A percentile compares a stretch with the other conserved stretches of the same genome.
phyloP scores from a whole-genome alignment of 805 yeast genomes.

The Nakazawaea ernobii region DNA sequence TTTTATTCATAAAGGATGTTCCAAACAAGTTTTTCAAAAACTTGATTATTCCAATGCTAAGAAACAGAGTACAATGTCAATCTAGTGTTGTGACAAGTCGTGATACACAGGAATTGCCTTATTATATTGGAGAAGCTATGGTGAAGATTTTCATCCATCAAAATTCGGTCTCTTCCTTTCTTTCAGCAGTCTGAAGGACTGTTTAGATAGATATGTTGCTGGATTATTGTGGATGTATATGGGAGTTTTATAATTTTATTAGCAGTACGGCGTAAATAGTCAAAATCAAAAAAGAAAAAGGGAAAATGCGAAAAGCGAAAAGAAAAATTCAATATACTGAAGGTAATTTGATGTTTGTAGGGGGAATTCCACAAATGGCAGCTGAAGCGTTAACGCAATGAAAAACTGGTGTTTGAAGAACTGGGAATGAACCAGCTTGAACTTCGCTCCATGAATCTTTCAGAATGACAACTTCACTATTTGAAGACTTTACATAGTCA shows the following conservation, averaged over 20 bases:
- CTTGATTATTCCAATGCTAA: slow-evolving; percentile 39
- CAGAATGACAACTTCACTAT: background rate
- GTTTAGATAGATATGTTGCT: background rate
- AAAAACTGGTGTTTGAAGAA: slow-evolving; percentile 3
- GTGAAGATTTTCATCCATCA: slow-evolving; percentile 33
- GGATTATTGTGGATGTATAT: background rate
- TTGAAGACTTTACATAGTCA: background rate
- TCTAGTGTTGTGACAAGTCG: slow-evolving; percentile 54
- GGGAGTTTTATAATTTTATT: background rate
- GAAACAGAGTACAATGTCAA: slow-evolving; percentile 21
- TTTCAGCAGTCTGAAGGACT: background rate
- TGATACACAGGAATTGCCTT: slow-evolving; percentile 56
- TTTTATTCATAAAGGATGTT: slow-evolving; percentile 47
- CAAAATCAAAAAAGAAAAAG: background rate
- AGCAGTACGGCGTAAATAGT: background rate
- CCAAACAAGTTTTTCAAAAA: slow-evolving; percentile 42
- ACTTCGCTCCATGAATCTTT: background rate
- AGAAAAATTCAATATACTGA: background rate
- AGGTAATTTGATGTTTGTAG: slow-evolving; percentile 6
- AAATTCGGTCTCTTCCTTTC: background rate
- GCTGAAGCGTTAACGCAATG: slow-evolving; percentile 6
- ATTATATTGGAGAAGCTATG: slow-evolving; percentile 40
- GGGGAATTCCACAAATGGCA: slow-evolving; percentile 9
- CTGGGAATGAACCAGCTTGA: slow-evolving; percentile 6
- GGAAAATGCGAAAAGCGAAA: too few species aligned